Percentiles rank a stretch among this genome's conserved stretches.
These are phyloP conservation scores for Oidium heveae DNA, from an alignment of 2,329 filamentous ascomycete species.

Conservation along the genomic window DNA sequence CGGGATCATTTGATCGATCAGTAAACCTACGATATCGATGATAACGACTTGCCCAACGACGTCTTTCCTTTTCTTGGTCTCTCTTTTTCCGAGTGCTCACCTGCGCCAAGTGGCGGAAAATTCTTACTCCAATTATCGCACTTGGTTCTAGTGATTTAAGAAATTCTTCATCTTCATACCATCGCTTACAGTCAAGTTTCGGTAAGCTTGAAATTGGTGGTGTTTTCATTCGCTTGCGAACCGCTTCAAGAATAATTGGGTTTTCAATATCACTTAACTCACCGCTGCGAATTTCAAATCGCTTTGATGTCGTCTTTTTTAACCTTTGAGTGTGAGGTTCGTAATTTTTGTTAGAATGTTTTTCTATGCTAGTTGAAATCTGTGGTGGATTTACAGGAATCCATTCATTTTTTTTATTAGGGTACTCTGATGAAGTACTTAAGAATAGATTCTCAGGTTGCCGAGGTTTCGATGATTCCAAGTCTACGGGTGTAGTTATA, in stretches of 20 bases:
- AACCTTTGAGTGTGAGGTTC: not conserved
- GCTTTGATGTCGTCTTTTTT: not conserved
- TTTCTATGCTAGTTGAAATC: not conserved
- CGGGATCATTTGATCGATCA: slow-evolving; percentile 10
- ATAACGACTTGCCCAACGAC: slow-evolving; percentile 10
- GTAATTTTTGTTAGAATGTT: not conserved
- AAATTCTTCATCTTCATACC: slow-evolving; percentile 9
- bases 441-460: too few species aligned
- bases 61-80: slow-evolving; percentile 9
- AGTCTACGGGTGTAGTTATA: not conserved
- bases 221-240: slow-evolving; percentile 12
- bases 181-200: slow-evolving; percentile 6
- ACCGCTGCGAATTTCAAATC: slow-evolving; percentile 5
- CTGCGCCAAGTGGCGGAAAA: slow-evolving; percentile 5
- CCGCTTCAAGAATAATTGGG: slow-evolving; percentile 7
- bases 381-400: not conserved
- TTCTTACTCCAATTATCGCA: slow-evolving; percentile 3
- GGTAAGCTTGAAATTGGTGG: slow-evolving; percentile 10
- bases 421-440: not conserved
- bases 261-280: slow-evolving; percentile 7
- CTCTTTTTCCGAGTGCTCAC: slow-evolving; percentile 3
- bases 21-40: slow-evolving; percentile 10
- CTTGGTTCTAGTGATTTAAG: slow-evolving; percentile 7
- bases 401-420: not conserved
- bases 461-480: not conserved